phyloP scores from a whole-genome alignment of 2,329 filamentous ascomycete genomes.

The Lasiodiplodia theobromae region DNA sequence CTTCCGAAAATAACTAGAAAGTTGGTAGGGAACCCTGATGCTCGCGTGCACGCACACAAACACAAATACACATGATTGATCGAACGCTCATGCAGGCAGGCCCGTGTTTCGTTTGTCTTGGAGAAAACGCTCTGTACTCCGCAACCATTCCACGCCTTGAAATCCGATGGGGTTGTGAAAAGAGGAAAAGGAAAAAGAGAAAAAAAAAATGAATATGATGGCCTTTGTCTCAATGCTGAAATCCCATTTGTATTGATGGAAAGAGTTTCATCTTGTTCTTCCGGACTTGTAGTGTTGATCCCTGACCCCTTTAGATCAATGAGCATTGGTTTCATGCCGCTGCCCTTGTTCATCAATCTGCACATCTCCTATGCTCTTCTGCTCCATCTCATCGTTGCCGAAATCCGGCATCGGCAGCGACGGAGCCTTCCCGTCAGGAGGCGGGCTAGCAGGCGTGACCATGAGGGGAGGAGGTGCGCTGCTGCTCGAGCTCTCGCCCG shows the following conservation, averaged over 20 bases:
- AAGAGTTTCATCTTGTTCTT: no score
- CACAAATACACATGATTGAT: background rate
- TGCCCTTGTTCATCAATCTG: background rate
- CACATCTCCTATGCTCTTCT: conserved; percentile 6
- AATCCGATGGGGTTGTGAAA: no score
- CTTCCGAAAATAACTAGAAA: background rate
- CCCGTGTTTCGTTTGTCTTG: background rate
- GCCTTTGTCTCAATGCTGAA: no score
- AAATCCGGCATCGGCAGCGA: conserved; percentile 23
- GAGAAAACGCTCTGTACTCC: no score
- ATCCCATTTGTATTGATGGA: background rate
- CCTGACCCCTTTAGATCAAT: background rate
- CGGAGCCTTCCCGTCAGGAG: conserved; percentile 6
- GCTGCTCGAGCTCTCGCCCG: conserved; percentile 27
- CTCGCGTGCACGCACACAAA: no score
- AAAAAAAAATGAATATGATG: no score
- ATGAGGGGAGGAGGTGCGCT: conserved; percentile 11
- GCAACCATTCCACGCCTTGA: no score
- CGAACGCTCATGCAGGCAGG: background rate
- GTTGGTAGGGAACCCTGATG: no score
- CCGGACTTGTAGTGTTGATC: background rate
- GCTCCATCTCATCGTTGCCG: background rate
- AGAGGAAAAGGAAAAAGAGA: no score
- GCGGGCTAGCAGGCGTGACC: conserved; percentile 13
- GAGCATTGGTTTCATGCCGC: conserved; percentile 12